Conservation (phyloP, 805 yeast species). For the Suhomyces prunicola region DNA sequence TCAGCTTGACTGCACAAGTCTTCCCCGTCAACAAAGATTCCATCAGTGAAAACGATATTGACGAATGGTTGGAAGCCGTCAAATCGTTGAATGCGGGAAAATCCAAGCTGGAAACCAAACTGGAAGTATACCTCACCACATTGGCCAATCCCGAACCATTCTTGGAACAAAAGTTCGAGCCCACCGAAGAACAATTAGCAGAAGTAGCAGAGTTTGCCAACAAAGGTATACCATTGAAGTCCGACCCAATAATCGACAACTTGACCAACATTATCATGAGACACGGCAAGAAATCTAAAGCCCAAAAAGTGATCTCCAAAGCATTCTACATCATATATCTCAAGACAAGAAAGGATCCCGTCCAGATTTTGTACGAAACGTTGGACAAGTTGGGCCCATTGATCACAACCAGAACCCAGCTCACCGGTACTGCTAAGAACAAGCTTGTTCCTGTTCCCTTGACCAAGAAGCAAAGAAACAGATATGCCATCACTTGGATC, state of each 20-base stretch:
- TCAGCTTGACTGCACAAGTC: constrained; percentile 32
- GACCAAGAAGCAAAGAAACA: constrained; percentile 73
- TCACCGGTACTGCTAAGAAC: constrained; percentile 84
- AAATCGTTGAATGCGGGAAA: constrained; percentile 34
- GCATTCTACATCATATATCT: constrained; percentile 79
- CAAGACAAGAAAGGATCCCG: constrained; percentile 75
- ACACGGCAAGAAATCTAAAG: constrained; percentile 81
- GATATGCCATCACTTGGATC: constrained; percentile 90
- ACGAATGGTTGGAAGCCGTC: constrained; percentile 47
- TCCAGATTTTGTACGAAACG: constrained; percentile 65
- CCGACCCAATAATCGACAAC: constrained; percentile 71
- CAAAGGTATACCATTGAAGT: constrained; percentile 55
- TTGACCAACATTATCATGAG: constrained; percentile 88
- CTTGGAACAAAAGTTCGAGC: constrained; percentile 44
- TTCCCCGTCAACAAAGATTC: constrained; percentile 36
- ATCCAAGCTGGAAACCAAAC: constrained; percentile 26
- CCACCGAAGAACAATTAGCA: constrained; percentile 61
- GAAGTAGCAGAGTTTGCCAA: constrained; percentile 50
- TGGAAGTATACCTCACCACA: constrained; percentile 39
- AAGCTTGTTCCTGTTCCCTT: constrained; percentile 80
- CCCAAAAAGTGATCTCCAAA: constrained; percentile 66
- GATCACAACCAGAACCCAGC: constrained; percentile 69
- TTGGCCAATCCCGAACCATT: constrained; percentile 36
- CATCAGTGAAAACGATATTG: constrained; percentile 39
- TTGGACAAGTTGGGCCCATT: constrained; percentile 84